phyloP scores from a whole-genome alignment of 1,139 yeast genomes.

The Lodderomyces pseudojiufengensis region DNA sequence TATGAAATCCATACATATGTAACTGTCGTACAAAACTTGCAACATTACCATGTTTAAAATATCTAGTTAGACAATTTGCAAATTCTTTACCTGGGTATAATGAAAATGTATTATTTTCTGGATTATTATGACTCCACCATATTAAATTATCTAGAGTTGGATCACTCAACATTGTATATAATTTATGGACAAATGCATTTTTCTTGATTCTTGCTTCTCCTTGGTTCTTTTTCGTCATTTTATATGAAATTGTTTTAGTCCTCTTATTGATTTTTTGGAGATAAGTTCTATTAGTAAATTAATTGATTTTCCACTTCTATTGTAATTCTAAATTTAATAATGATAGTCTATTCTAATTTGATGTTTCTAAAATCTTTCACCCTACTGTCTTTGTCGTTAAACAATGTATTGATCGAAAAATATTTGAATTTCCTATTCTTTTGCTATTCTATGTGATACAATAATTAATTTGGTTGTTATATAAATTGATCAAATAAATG shows the following conservation, averaged over 20 bases:
- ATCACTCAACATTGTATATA: slow-evolving; percentile 57
- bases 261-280: background rate
- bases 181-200: slow-evolving; percentile 62
- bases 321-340: no score
- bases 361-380: no score
- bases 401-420: no score
- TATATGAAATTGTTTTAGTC: no score
- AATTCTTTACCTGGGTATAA: slow-evolving; percentile 54
- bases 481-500: no score
- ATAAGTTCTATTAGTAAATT: background rate
- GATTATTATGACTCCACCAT: slow-evolving; percentile 72
- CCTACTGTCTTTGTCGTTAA: no score
- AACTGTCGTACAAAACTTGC: slow-evolving; percentile 47
- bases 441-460: no score
- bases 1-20: slow-evolving; percentile 50
- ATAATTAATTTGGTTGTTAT: no score
- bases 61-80: slow-evolving; percentile 40
- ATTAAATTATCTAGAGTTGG: slow-evolving; percentile 48
- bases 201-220: slow-evolving; percentile 38
- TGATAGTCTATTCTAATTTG: no score
- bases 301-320: no score
- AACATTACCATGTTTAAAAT: slow-evolving; percentile 46
- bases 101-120: slow-evolving; percentile 56
- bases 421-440: no score
- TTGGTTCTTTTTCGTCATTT: slow-evolving; percentile 22